Conservation (phyloP, 2,329 filamentous ascomycete species). For the Monosporascus sp. region DNA sequence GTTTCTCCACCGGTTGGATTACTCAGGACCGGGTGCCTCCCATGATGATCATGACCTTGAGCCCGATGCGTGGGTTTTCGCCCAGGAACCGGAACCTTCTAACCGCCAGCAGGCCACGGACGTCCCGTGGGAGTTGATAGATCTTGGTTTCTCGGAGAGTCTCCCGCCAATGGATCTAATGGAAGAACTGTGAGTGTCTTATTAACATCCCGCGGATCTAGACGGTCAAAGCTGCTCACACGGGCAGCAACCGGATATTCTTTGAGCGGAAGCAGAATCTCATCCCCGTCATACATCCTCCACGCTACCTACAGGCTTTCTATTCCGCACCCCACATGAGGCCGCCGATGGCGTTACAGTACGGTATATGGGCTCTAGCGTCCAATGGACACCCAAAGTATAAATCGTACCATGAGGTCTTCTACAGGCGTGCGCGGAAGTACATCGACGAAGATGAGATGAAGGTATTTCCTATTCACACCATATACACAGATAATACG, state of each 20-base stretch:
- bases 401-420: constrained; percentile 63
- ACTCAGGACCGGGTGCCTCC: constrained; percentile 8
- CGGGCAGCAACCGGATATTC: constrained; percentile 61
- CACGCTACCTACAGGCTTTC: constrained; percentile 69
- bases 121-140: constrained; percentile 56
- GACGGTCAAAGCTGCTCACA: constrained; percentile 8
- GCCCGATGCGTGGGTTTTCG: constrained; percentile 11
- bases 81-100: constrained; percentile 4
- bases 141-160: constrained; percentile 68
- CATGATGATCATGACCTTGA: constrained; percentile 3
- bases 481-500: neutral
- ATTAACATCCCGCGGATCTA: neutral
- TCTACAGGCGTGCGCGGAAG: constrained; percentile 76
- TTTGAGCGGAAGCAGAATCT: constrained; percentile 70
- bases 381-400: constrained; percentile 70
- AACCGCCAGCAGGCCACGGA: neutral
- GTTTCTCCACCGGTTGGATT: constrained; percentile 23
- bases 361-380: constrained; percentile 82
- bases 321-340: constrained; percentile 67
- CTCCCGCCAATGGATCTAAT: constrained; percentile 74
- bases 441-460: constrained; percentile 83
- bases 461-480: constrained; percentile 41
- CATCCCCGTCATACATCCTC: constrained; percentile 72
- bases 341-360: constrained; percentile 80
- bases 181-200: constrained; percentile 65